Evolutionary conservation across 2,329 filamentous ascomycete species (phyloP).

Genomic region (Colletotrichum endophyticum): DNA sequence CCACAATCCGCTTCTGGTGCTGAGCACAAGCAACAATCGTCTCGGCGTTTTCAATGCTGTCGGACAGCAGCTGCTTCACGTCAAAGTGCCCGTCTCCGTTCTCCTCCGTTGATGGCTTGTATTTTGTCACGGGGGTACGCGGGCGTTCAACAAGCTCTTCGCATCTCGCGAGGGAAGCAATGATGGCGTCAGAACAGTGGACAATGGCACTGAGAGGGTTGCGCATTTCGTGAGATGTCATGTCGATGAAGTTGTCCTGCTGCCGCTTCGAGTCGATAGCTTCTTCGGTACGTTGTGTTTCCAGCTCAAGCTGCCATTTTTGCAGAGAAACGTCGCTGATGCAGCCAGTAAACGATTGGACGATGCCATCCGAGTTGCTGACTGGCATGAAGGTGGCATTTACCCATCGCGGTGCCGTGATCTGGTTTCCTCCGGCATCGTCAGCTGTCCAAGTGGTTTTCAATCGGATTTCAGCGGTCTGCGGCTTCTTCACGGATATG

Average conservation of each 20-base stretch:
- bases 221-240: constrained; percentile 74
- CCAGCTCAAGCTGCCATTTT: constrained; percentile 56
- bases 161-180: constrained; percentile 50
- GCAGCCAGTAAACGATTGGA: constrained; percentile 55
- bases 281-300: constrained; percentile 55
- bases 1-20: constrained; percentile 81
- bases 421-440: constrained; percentile 47
- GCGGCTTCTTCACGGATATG: constrained; percentile 42
- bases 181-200: constrained; percentile 76
- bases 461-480: constrained; percentile 54
- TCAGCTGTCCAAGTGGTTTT: constrained; percentile 51
- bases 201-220: constrained; percentile 77
- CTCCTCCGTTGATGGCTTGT: neutral
- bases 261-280: constrained; percentile 67
- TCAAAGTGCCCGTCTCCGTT: constrained; percentile 7
- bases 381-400: constrained; percentile 57
- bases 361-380: constrained; percentile 47
- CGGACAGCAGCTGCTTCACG: constrained; percentile 52
- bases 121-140: neutral
- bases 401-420: constrained; percentile 52
- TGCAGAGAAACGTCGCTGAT: constrained; percentile 54
- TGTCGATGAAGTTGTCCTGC: constrained; percentile 84
- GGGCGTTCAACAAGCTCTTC: constrained; percentile 40
- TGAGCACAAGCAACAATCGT: constrained; percentile 80
- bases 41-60: constrained; percentile 75